Conservation (phyloP, 129 eudicot genomes). For the Artemisia tridentata region DNA sequence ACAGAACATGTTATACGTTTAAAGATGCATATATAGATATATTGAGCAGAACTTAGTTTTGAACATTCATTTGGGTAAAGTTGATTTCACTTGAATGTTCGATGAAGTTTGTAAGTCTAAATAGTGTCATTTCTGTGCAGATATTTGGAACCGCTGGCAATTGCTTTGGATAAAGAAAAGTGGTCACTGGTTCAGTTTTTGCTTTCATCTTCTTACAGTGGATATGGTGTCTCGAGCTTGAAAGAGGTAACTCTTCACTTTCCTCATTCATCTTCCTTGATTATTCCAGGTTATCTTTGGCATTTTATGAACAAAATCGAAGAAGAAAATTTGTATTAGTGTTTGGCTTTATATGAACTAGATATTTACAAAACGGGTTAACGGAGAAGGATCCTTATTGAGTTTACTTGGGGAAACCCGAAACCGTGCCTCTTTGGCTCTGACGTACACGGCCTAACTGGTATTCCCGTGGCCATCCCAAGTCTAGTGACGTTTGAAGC, state of each 20-base stretch:
- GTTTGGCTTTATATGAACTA: no score
- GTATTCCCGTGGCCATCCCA: no score
- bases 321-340: background rate
- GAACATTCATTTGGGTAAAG: background rate
- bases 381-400: no score
- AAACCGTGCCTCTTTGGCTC: no score
- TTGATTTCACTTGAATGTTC: slow-evolving; percentile 10
- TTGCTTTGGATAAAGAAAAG: slow-evolving; percentile 89
- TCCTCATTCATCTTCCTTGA: slow-evolving; percentile 12
- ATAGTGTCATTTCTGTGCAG: slow-evolving; percentile 33
- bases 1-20: no score
- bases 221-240: slow-evolving; percentile 92
- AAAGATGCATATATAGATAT: background rate
- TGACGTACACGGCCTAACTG: no score
- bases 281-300: slow-evolving; percentile 2
- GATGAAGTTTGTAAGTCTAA: slow-evolving; percentile 27
- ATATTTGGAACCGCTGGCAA: slow-evolving; percentile 88
- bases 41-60: background rate
- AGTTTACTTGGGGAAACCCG: background rate
- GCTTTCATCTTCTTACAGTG: slow-evolving; percentile 87
- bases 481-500: no score
- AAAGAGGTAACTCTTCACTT: slow-evolving; percentile 57
- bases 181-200: slow-evolving; percentile 91
- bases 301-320: background rate
- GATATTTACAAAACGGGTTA: no score